Evolutionary conservation across 805 yeast species (phyloP), one percentile per base, ranked within the genome.

Genomic region (Schwanniomyces vanrijiae): DNA sequence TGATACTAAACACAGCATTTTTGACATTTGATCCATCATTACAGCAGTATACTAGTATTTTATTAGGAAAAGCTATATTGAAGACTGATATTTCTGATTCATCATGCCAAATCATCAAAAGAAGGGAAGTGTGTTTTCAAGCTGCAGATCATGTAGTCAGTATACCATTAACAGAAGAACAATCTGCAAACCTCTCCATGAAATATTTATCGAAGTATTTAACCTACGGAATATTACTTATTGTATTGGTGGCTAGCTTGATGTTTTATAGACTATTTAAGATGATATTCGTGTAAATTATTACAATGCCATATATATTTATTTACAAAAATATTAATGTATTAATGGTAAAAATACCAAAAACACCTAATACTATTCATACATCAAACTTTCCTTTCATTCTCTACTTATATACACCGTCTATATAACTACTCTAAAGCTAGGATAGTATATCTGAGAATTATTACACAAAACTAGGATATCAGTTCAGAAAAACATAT

Each of bases 111-210:
- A 52, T 71, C 21, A 62, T 73, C 24, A 58, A 54, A 42, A 55
- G 78, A 37, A 53, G 78, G 42, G 67, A 65, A 11, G 58, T 73
- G 5, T 73, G 78, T 40, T 64, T 56, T 43, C 71, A 61, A 51
- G 76, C 77, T 1, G 73, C 74, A 2, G 75, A 69, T 42, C 68
- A 68, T 46, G 74, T 71, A 22, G 72, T 72, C 13, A 63, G 69
- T 49, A 72, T 73, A 26, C 77, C 77, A 7, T 60, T 71, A 24
- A 60, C 68, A 1, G 73, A 68, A 45, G 68, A 64, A 20, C 68
- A 61, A 41, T 33, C 59, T 7, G 40, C 56, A n/a, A 47, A 52
- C n/a, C 40, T 51, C n/a, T 52, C 59, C 24, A 49, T 58, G 54
- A 56, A 57, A 45, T 48, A 52, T 21, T 49, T 64, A 33, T 53